Evolutionary conservation across 2,329 filamentous ascomycete species (phyloP), one percentile per base, ranked within the genome.

Genomic region (Neonectria ditissima): DNA sequence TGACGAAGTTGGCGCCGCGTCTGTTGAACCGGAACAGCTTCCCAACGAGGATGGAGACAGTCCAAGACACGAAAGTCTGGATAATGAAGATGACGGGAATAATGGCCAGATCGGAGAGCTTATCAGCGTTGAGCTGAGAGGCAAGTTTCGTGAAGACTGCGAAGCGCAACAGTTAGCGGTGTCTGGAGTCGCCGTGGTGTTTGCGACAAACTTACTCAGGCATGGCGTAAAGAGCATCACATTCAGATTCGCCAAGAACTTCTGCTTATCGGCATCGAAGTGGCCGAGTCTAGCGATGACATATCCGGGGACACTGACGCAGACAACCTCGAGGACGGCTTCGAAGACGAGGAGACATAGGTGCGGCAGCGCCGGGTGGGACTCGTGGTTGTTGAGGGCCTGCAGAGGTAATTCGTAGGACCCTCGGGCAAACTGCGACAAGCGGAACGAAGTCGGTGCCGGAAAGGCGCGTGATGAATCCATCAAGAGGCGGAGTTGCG

Each of bases 201-300:
- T 45, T 22, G 50, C 37, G 22, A 45, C 34, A 43, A 43, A 80
- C 90, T 66, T 89, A 97, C 93, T 97, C 68, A 99, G 89, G 78
- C 96, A 98, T 69, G 96, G 96, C 30, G 96, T 99, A 80, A 99
- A 99, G 44, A 99, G 86, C 82, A 92, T 92, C 63, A 97, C 94
- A 78, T 99, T 99, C 71, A 99, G 85, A 76, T 99, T 97, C 57
- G 96, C 95, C 54, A 97, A 85, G 76, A 99, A 97, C 80, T 97
- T 98, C 79, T 99, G 96, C 78, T 94, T 92, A 55, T 97, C 94
- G 67, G 93, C 93, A 80, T 97, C 93, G 80, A 99, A 98, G 81
- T 97, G 92, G 77, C 96, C 96, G 73, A 93, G 86, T 41, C 92
- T 86, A 13, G 96, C 96, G 57, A 97, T 89, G 67, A 99, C 91